Evolutionary conservation across 202 grass and related monocot species (phyloP).

Genomic region (Setaria italica): DNA sequence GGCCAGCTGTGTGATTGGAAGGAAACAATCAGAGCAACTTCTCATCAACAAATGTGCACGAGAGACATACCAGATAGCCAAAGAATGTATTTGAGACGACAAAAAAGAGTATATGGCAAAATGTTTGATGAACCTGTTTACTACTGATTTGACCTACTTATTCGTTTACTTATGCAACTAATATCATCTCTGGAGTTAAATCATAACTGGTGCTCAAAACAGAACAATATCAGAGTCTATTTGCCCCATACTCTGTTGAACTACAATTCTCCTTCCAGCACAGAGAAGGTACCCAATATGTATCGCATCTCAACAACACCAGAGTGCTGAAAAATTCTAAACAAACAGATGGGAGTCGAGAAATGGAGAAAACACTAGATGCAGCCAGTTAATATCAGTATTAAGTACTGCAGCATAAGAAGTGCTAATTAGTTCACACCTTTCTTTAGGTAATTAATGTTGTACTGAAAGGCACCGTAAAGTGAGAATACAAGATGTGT

Average conservation of each 20-base stretch:
- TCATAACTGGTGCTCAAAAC: neutral
- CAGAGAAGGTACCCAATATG: neutral
- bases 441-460: neutral
- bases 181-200: neutral
- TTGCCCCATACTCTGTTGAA: neutral
- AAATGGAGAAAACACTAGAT: conserved; percentile 77
- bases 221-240: neutral
- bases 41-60: conserved; percentile 18
- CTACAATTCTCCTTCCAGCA: neutral
- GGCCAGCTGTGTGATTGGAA: conserved; percentile 61
- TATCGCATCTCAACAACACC: too few relatives aligned
- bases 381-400: too few relatives aligned
- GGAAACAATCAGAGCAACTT: neutral
- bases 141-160: too few relatives aligned
- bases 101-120: neutral
- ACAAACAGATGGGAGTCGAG: too few relatives aligned
- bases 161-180: neutral
- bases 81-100: neutral
- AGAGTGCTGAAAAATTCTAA: too few relatives aligned
- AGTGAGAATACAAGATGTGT: neutral
- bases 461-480: neutral
- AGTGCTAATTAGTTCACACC: neutral
- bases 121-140: neutral
- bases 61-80: neutral
- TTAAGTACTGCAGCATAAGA: neutral